A percentile compares a stretch with the other conserved stretches of the same genome.
Evolutionary conservation across 1,284 basidiomycete species (phyloP).

Genomic region (Gomphus bonarii): DNA sequence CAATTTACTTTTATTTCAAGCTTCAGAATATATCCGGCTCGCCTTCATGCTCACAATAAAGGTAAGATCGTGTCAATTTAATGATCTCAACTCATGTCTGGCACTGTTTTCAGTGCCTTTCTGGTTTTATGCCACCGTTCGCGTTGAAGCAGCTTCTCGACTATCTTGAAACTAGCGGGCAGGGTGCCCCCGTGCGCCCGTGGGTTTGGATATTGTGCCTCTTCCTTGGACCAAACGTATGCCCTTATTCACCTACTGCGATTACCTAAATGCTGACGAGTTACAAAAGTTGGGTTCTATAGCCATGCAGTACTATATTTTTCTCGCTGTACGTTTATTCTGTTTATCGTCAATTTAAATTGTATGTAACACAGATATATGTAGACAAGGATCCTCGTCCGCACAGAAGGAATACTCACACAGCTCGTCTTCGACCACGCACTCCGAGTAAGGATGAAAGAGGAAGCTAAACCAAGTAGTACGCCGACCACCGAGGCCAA

Average conservation of each 20-base stretch:
- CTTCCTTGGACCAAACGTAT: constrained; percentile 43
- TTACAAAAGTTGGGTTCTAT: constrained; percentile 12
- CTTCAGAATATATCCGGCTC: constrained; percentile 19
- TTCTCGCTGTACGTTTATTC: constrained; percentile 27
- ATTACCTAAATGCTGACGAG: neutral
- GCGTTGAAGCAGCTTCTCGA: constrained; percentile 35
- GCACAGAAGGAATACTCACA: constrained; percentile 52
- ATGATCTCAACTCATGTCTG: neutral
- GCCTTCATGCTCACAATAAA: constrained; percentile 21
- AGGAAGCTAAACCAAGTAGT: constrained; percentile 25
- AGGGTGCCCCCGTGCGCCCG: constrained; percentile 30
- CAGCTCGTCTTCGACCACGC: constrained; percentile 65
- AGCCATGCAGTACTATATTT: constrained; percentile 39
- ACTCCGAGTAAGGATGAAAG: constrained; percentile 55
- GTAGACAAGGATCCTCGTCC: constrained; percentile 38
- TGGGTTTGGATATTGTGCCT: constrained; percentile 57
- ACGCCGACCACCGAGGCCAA: constrained; percentile 14
- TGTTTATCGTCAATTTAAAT: constrained; percentile 1
- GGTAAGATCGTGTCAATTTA: constrained; percentile 13
- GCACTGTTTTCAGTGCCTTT: constrained; percentile 13
- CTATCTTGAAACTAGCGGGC: constrained; percentile 34
- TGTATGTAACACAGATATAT: neutral
- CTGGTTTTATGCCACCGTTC: constrained; percentile 32
- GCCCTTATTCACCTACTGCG: constrained; percentile 17
- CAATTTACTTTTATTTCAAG: constrained; percentile 12